Evolutionary conservation across 306 rosid species (phyloP).

Genomic region (Boehmeria nivea): DNA sequence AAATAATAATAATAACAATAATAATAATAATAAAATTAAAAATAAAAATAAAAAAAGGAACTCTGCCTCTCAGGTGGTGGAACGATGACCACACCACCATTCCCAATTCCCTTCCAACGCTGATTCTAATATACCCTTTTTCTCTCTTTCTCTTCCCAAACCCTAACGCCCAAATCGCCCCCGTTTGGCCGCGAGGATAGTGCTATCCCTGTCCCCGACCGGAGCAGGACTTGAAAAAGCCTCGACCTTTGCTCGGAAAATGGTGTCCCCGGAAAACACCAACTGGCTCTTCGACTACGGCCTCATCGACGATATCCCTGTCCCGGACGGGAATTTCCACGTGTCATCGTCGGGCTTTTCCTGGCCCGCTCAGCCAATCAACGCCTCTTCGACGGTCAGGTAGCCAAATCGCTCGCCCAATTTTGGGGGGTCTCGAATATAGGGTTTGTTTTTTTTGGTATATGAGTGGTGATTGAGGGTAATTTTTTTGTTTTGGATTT

Average conservation of each 20-base stretch:
- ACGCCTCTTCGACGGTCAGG: conserved; percentile 48
- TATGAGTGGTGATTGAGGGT: not conserved
- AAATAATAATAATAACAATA: not conserved
- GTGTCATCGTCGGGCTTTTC: conserved; percentile 49
- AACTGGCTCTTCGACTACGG: conserved; percentile 80
- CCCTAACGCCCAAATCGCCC: conserved; percentile 8
- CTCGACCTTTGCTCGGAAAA: conserved; percentile 29
- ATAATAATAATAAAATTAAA: not conserved
- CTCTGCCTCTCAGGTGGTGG: conserved; percentile 6
- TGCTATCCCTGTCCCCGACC: conserved; percentile 1
- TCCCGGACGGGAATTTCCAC: conserved; percentile 49
- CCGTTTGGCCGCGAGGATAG: conserved; percentile 27
- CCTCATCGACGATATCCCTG: conserved; percentile 72
- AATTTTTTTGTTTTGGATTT: not conserved
- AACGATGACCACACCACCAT: conserved; percentile 18
- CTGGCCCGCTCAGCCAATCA: conserved; percentile 60
- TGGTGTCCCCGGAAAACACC: conserved; percentile 89
- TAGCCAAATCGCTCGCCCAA: conserved; percentile 14
- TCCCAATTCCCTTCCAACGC: conserved; percentile 14
- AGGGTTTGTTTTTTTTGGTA: not conserved
- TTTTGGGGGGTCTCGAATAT: not conserved
- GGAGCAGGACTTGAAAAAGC: conserved; percentile 10
- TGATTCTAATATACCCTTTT: not conserved
- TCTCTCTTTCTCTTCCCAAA: conserved; percentile 2
- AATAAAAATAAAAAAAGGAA: conserved; percentile 1